Evolutionary conservation across 257 asterid genomes (phyloP), one percentile per base, ranked within the genome.

Genomic region (Solanum piurae): DNA sequence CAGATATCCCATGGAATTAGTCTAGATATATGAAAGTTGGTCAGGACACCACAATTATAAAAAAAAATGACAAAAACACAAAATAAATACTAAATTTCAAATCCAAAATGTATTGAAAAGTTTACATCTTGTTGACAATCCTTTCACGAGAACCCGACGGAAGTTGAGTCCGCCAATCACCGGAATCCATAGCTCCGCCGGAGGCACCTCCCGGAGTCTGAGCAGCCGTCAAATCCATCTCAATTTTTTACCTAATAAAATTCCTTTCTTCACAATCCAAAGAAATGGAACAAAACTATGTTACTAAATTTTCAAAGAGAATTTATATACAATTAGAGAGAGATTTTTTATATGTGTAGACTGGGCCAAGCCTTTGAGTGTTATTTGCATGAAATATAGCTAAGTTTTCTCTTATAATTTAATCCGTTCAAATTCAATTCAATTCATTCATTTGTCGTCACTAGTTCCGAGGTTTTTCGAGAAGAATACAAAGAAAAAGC

Each of bases 101-200:
- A 37, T 74, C 58, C 60, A 84, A 58, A 58, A 83, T 18, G 12
- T 18, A 0, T 9, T 9, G 12, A 60, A 60, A 23, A 52, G 20
- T 25, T 84, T 91, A 92, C 97, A 94, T 91, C 92, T 92, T 94
- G 89, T 92, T 93, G 5, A 94, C 98, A 66, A 94, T 94, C 92
- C 93, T 92, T 85, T 92, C 92, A 68, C 98, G 93, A 84, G 94
- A 90, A 86, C 92, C 94, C 1, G 93, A 87, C 52, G 88, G 98
- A 13, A 96, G 93, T 88, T 91, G 96, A 88, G 85, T 88, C 93
- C 94, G 91, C 99, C 99, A 96, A 84, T 94, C 96, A 77, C 60
- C 64, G 3, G 38, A 27, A 4, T 42, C n/a, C 64, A 25, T 7
- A 42, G 38, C 38, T 79, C 34, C 34, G 14, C 23, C 23, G 27